Base-by-base conservation (phyloP, 805 yeast species). In the Kuraishia piskuri region DNA sequence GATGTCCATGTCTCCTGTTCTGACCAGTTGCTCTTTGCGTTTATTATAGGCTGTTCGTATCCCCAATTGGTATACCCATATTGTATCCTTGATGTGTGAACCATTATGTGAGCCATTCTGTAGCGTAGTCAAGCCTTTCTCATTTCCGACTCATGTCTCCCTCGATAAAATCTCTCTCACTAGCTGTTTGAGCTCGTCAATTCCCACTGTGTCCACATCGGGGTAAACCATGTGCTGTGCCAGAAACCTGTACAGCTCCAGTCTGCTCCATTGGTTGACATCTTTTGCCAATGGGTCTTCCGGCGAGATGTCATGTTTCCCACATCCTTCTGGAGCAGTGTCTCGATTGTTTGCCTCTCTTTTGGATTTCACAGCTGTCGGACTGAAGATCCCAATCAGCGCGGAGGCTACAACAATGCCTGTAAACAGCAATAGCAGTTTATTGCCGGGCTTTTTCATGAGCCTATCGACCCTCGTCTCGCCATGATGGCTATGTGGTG, bases 371-470 rank as follows among this genome's bases (percentile, higher is more conserved):
- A 20, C 20, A 2, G 31, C 14, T n/a, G 51, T 19, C 3, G 31
- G 21, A 14, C 31, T 20, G 26, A 56, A 53, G 49, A 56, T 54
- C 51, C 40, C 49, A 25, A 52, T 51, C 45, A 56, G 36, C 17
- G 57, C 51, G 22, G 55, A 46, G 22, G 25, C 50, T 2, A 52
- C 46, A 20, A 56, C 53, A 8, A 56, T 44, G 31, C 53, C 54
- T 8, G 54, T 51, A 51, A 56, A 56, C 7, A 52, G 46, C 17
- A 45, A 24, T 50, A 52, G 21, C 53, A 53, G 49, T 22, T 54
- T 50, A 25, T 47, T 14, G 22, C 47, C 21, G 9, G 24, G 31
- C 23, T 40, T 36, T 36, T 22, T 14, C 22, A 50, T 22, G 36
- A 20, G 20, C 22, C 48, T 22, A 24, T 50, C 52, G 48, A 50